phyloP scores from a whole-genome alignment of 495 filamentous ascomycete species.

The Penicillium pancosmium region DNA sequence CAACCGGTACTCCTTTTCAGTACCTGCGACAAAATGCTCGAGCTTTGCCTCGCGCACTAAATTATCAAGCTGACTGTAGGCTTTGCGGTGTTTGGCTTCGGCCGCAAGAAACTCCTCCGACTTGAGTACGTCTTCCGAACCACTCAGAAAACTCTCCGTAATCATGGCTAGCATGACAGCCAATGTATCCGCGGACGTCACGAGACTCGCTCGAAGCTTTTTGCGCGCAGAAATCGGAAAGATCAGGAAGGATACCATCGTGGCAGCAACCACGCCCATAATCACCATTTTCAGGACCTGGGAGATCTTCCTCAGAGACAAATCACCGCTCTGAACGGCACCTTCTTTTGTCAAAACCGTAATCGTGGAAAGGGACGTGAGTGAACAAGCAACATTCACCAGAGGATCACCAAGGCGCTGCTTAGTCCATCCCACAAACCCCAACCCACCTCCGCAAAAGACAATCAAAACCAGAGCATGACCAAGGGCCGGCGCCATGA shows the following conservation, averaged over 20 bases:
- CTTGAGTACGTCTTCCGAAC: conserved; percentile 76
- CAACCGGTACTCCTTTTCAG: conserved; percentile 77
- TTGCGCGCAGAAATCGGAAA: conserved; percentile 80
- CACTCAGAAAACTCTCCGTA: conserved; percentile 81
- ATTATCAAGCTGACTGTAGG: conserved; percentile 74
- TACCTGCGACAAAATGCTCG: conserved; percentile 84
- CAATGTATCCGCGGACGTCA: conserved; percentile 72
- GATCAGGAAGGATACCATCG: conserved; percentile 74
- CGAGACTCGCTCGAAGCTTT: conserved; percentile 74
- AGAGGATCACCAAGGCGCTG: conserved; percentile 82
- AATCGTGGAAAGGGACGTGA: conserved; percentile 89
- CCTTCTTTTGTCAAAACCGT: conserved; percentile 93
- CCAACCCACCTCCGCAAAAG: conserved; percentile 87
- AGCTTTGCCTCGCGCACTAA: conserved; percentile 85
- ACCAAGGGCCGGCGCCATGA: conserved; percentile 67
- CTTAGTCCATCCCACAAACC: conserved; percentile 92
- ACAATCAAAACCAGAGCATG: conserved; percentile 82
- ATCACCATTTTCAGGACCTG: conserved; percentile 91
- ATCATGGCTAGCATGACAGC: conserved; percentile 82
- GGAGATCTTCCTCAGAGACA: conserved; percentile 78
- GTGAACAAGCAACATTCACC: conserved; percentile 87
- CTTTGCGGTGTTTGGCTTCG: conserved; percentile 66
- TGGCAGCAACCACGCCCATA: conserved; percentile 78
- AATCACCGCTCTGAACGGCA: conserved; percentile 74
- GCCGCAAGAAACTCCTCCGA: conserved; percentile 64